phyloP scores from a whole-genome alignment of 805 yeast genomes.

The baker's yeast (Saccharomyces cerevisiae) region DNA sequence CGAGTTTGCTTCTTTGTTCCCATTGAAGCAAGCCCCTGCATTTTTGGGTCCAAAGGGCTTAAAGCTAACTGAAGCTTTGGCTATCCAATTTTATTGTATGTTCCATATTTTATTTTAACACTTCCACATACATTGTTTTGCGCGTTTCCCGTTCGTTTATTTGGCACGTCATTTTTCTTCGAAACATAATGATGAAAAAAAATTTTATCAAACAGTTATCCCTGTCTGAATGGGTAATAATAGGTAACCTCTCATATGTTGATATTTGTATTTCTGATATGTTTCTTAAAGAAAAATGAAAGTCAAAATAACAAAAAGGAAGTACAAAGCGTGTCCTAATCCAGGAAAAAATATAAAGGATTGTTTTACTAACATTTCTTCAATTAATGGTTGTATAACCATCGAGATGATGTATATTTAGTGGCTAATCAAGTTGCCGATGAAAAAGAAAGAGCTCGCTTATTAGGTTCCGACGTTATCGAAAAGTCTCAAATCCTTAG shows the following conservation, averaged over 20 bases:
- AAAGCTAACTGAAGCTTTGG: slow-evolving; percentile 61
- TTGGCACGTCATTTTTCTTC: not conserved
- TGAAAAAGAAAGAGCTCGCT: slow-evolving; percentile 30
- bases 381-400: not conserved
- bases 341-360: not conserved
- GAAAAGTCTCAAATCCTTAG: slow-evolving; percentile 56
- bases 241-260: slow-evolving; percentile 28
- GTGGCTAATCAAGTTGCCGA: slow-evolving; percentile 23
- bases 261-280: slow-evolving; percentile 26
- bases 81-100: slow-evolving; percentile 46
- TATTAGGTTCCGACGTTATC: slow-evolving; percentile 56
- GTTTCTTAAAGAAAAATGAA: slow-evolving; percentile 22
- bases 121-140: not conserved
- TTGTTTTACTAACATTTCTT: slow-evolving; percentile 1
- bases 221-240: slow-evolving; percentile 34
- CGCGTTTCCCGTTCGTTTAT: not conserved
- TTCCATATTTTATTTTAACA: slow-evolving; percentile 1
- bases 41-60: slow-evolving; percentile 66
- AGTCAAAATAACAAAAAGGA: not conserved
- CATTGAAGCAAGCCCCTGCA: slow-evolving; percentile 59
- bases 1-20: slow-evolving; percentile 43
- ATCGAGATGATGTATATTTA: slow-evolving; percentile 2
- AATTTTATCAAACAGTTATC: slow-evolving; percentile 28
- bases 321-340: not conserved
- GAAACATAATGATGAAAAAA: slow-evolving; percentile 19